Evolutionary conservation across 768 basidiomycete genomes (phyloP).

Genomic region (Leccinum variicolor): DNA sequence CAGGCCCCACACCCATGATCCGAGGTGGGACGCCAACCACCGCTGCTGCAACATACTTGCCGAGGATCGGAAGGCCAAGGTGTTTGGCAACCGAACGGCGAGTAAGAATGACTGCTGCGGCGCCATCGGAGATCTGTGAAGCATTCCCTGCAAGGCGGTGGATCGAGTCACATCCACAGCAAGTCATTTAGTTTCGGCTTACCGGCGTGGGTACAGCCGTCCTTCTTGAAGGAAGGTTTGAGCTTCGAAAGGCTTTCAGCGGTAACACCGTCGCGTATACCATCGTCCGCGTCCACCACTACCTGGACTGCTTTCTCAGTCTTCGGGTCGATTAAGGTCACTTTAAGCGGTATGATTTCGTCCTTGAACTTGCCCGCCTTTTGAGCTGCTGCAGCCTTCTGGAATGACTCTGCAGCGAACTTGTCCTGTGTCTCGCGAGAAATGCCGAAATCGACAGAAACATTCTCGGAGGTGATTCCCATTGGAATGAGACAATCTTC

Average conservation of each 20-base stretch:
- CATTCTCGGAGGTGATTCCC: slow-evolving; percentile 96
- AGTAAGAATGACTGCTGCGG: slow-evolving; percentile 83
- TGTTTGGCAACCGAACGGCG: slow-evolving; percentile 77
- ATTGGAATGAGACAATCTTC: slow-evolving; percentile 83
- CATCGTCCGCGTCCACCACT: slow-evolving; percentile 79
- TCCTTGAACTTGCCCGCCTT: slow-evolving; percentile 77
- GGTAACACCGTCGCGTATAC: slow-evolving; percentile 83
- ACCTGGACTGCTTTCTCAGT: slow-evolving; percentile 64
- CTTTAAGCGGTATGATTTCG: slow-evolving; percentile 81
- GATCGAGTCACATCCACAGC: slow-evolving; percentile 1
- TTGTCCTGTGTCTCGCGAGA: slow-evolving; percentile 76
- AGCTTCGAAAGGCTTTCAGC: slow-evolving; percentile 73
- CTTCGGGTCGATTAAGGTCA: slow-evolving; percentile 68
- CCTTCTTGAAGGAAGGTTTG: slow-evolving; percentile 80
- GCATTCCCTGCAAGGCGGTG: slow-evolving; percentile 55
- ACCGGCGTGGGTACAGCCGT: slow-evolving; percentile 74
- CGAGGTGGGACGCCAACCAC: slow-evolving; percentile 80
- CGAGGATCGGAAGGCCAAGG: slow-evolving; percentile 81
- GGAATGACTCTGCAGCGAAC: slow-evolving; percentile 82
- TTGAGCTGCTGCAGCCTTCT: slow-evolving; percentile 77
- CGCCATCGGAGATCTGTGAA: slow-evolving; percentile 89
- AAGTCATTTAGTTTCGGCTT: slow-evolving; percentile 10
- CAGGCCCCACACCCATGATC: slow-evolving; percentile 92
- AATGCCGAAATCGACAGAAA: slow-evolving; percentile 73
- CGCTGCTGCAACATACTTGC: slow-evolving; percentile 73